Conservation (phyloP, 2,329 filamentous ascomycete species). For the Helotiales sp. region DNA sequence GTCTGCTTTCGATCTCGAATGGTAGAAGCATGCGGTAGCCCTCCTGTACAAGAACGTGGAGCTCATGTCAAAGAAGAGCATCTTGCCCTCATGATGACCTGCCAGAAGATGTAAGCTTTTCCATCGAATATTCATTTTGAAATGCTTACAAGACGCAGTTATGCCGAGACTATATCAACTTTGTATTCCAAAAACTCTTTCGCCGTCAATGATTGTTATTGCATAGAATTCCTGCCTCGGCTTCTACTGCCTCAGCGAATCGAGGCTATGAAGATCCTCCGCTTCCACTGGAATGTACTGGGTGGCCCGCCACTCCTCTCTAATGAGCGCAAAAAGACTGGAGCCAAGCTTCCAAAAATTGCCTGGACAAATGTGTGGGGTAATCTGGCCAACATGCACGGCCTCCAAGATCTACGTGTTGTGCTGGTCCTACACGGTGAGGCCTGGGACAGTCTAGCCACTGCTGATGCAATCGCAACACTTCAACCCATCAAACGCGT, state of each 20-base stretch:
- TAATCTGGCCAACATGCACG: not conserved
- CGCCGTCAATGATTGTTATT: not conserved
- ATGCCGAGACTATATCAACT: not conserved
- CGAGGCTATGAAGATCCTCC: not conserved
- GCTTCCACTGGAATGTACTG: not conserved
- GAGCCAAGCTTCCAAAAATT: not conserved
- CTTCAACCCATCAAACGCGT: too few species aligned
- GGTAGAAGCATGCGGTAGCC: not conserved
- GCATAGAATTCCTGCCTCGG: not conserved
- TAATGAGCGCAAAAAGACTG: not conserved
- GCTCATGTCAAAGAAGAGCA: too few species aligned
- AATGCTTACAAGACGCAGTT: not conserved
- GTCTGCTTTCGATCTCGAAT: not conserved
- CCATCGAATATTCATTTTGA: not conserved
- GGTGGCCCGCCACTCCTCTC: not conserved
- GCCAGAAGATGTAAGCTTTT: not conserved
- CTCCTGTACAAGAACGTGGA: too few species aligned
- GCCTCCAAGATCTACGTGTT: not conserved
- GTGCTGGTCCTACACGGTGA: too few species aligned
- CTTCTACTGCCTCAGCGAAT: not conserved
- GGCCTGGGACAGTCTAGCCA: too few species aligned
- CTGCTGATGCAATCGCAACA: too few species aligned
- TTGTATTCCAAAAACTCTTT: not conserved
- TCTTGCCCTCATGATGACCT: too few species aligned
- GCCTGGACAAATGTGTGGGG: not conserved